Evolutionary conservation across 768 basidiomycete species (phyloP), one percentile per base, ranked within the genome.

Genomic region (Leccinum variicolor): DNA sequence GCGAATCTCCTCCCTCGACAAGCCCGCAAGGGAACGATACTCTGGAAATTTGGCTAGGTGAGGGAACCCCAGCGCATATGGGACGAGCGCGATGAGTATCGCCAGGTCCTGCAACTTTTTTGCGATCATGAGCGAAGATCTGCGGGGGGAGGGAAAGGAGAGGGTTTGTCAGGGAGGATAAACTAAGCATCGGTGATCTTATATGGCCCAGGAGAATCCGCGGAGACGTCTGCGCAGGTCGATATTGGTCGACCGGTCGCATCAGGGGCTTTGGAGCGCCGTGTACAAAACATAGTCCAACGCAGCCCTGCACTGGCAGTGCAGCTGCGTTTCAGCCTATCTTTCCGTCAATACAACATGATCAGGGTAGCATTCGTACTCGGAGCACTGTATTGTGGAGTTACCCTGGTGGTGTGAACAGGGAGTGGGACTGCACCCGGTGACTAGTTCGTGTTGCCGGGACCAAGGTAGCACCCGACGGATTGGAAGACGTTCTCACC

Each of bases 11-110:
- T 61, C 33, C 4, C 34, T 36, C 43, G 67, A 66, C n/a, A 67
- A 34, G 10, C 64, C 67, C 0, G 53, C 58, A 17, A 67, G 67
- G 1, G 67, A 64, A 46, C 61, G 67, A 46, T 69, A 31, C 19
- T 64, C 58, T 0, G 61, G 64, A 17, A 67, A 68, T 34, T 57
- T 41, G 36, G 25, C 54, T 8, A 68, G 50, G 48, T 59, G 54
- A 9, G 58, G 36, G 34, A 61, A 64, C 1, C 62, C 67, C 7
- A 55, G 19, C 9, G 43, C 39, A 33, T 15, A 47, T 29, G 66
- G 51, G 43, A 56, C 9, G 31, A 69, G 55, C 1, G 47, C 41
- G 26, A 48, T 36, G 1, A 64, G 8, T 4, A 49, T 26, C 13
- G 21, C 47, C 23, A 67, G 31, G 21, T 34, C 50, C 56, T 56